phyloP scores from a whole-genome alignment of 305 asterid species.

The Caryopteris hybrid region DNA sequence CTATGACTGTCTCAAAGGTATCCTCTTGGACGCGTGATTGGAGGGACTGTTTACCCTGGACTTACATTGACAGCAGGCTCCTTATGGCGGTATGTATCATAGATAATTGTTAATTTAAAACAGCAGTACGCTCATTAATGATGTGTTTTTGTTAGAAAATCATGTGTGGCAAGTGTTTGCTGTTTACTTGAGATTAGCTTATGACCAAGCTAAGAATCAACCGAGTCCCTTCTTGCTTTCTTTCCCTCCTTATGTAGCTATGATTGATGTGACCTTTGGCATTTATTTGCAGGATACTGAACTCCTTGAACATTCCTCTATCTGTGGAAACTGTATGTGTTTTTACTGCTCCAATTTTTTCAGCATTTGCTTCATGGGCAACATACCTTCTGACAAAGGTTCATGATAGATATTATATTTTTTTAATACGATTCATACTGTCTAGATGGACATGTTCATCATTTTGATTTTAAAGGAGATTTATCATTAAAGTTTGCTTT shows the following conservation, averaged over 20 bases:
- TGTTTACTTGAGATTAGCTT: too few relatives aligned
- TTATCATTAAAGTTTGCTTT: constrained; percentile 21
- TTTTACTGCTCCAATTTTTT: constrained; percentile 96
- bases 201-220: not conserved
- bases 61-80: constrained; percentile 97
- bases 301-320: constrained; percentile 81
- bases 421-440: too few relatives aligned
- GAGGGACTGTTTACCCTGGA: constrained; percentile 99
- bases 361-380: constrained; percentile 99
- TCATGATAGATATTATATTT: too few relatives aligned
- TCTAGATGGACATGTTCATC: too few relatives aligned
- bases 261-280: constrained; percentile 13
- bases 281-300: constrained; percentile 68
- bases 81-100: constrained; percentile 73
- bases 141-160: not conserved
- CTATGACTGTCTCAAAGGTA: too few relatives aligned
- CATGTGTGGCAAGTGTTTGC: not conserved
- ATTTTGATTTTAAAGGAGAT: not conserved
- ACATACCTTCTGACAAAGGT: constrained; percentile 97
- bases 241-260: too few relatives aligned
- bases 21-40: constrained; percentile 99
- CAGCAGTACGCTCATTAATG: not conserved
- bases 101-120: constrained; percentile 9
- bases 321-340: constrained; percentile 99
- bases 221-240: too few relatives aligned